Conservation (phyloP, 768 basidiomycete genomes). For the Filobasidium wieringae region DNA sequence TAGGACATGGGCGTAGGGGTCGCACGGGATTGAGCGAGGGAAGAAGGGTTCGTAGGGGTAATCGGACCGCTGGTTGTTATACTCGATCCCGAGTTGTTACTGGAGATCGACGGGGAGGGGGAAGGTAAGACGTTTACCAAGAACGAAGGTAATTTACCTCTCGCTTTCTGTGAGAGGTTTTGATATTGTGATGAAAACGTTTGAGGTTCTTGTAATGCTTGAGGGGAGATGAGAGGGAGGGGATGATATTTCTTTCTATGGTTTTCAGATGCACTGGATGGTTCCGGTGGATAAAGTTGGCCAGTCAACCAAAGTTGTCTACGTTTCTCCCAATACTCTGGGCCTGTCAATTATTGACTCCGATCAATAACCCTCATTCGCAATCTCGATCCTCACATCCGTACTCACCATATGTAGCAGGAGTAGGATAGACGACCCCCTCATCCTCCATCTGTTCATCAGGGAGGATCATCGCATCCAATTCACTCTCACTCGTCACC, state of each 20-base stretch:
- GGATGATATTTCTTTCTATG: not conserved
- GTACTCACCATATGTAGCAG: not conserved
- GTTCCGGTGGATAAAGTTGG: not conserved
- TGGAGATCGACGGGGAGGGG: not conserved
- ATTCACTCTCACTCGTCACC: constrained; percentile 9
- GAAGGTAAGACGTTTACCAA: not conserved
- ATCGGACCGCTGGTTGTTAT: not conserved
- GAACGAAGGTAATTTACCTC: constrained; percentile 10
- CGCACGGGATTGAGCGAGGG: not conserved
- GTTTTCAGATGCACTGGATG: not conserved
- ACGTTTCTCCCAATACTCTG: not conserved
- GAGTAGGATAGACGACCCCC: constrained; percentile 13
- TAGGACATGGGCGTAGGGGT: not conserved
- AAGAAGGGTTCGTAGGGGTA: not conserved
- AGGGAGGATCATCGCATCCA: constrained; percentile 20
- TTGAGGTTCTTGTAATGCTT: not conserved
- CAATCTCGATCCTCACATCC: not conserved
- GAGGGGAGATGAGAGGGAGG: not conserved
- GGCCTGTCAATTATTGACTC: not conserved
- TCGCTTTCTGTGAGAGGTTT: constrained; percentile 1
- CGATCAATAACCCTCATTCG: not conserved
- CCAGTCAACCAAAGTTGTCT: constrained; percentile 1
- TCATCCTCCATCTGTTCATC: constrained; percentile 18
- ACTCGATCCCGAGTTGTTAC: not conserved
- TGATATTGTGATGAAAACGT: not conserved